Base-by-base conservation (phyloP, 164 flowering plant genomes). In the Buxus sempervirens region DNA sequence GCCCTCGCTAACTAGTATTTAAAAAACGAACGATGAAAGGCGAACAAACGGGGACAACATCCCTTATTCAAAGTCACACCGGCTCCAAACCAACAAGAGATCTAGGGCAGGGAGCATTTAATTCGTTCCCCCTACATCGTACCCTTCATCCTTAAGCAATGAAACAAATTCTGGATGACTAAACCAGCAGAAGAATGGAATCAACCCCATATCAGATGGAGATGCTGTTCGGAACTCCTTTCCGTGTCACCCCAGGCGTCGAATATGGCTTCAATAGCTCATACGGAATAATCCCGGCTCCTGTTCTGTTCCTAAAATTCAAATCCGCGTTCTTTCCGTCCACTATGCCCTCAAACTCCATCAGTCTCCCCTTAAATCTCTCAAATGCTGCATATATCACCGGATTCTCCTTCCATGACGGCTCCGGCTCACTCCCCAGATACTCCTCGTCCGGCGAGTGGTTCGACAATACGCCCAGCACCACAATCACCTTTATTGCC, bases 391-490 rank as follows among this genome's bases (percentile, higher is more conserved):
- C 76, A 25, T 73, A 73, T 16, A 83, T 66, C 3, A 28, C 27
- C 0, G 77, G 70, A 12, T 82, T 70, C 13, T 75, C 78, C 0
- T 41, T 77, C 86, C 86, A 86, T 4, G 75, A 45, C 0, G 78
- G 76, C 71, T 85, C 83, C 4, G 70, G 45, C 54, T 67, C 1
- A 55, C 76, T 79, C 1, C 90, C 90, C n/a, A 86, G 41, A 24
- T 86, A 86, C 76, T 83, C 90, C 72, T 86, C 90, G 32, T 86
- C 90, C 3, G 87, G 82, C 2, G 90, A 80, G 68, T 86, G 90
- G 23, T 58, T 77, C 5, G 86, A 85, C 38, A 85, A 48, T 28
- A 79, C 73, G 61, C 78, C 75, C 62, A 83, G 63, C 25, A 79
- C 45, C 0, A 82, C 81, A 82, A 85, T 78, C 15, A 81, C 75